Evolutionary conservation across 2,329 filamentous ascomycete genomes (phyloP), one percentile per base, ranked within the genome.

Genomic region (Tolypocladium guangdongense): DNA sequence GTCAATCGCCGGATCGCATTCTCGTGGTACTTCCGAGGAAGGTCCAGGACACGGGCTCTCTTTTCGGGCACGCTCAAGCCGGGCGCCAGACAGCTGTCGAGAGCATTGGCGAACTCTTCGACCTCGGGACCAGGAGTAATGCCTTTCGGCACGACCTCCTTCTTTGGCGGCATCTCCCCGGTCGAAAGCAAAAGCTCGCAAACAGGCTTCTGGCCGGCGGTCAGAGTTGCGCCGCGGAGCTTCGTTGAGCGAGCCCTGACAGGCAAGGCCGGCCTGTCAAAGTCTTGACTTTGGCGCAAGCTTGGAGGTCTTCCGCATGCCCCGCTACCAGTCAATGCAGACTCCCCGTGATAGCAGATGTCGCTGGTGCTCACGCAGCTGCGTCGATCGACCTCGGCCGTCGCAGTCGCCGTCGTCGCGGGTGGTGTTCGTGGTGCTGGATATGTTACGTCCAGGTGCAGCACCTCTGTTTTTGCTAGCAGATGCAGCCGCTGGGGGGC

Each of bases 21-120:
- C 37, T 74, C 73, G 65, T 83, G 75, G 68, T 89, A 92, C 59
- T 61, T 64, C 49, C 63, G 64, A 6, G 69, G 68, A 4, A 95
- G 76, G 50, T 82, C 78, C 61, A 88, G 78, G n/a, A 88, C 80
- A 56, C 84, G 80, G 48, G 80, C 78, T 64, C 82, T 81, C 64
- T 79, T 77, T 55, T 86, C 81, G 33, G 76, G 66, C 58, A 70
- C 57, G 56, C 73, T 64, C 58, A 76, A 69, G 59, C 73, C 63
- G 62, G 74, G 61, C 67, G 77, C 60, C 63, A 84, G 70, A 74
- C 90, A 92, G 52, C 83, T 79, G 70, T 96, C 91, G 24, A 96
- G 78, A 51, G 82, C 81, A 64, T 87, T 86, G 38, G 91, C 90
- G 65, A 96, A 96, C 46, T 83, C 79, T 71, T 96, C 90, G 55